Percentiles rank a stretch among this genome's conserved stretches.
Conservation (phyloP, 2,329 filamentous ascomycete species). For the Verticillium tricorpus region DNA sequence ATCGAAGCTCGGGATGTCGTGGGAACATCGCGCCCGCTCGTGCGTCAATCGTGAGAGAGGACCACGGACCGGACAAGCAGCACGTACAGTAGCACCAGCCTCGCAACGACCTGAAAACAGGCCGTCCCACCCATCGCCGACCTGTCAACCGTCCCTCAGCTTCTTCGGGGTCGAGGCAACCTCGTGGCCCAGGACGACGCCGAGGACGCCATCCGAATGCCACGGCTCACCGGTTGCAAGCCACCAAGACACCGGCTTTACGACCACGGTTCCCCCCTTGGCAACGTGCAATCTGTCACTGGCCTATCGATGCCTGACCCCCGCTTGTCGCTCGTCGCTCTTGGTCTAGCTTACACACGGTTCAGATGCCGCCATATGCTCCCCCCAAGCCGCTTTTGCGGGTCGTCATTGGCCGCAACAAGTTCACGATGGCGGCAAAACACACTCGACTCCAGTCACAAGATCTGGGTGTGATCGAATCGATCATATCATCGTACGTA, state of each 20-base stretch:
- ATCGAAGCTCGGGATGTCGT: neutral
- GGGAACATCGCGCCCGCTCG: neutral
- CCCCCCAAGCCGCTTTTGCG: neutral
- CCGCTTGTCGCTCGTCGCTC: neutral
- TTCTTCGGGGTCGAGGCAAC: neutral
- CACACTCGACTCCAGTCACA: neutral
- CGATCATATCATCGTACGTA: neutral
- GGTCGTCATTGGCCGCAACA: neutral
- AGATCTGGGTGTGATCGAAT: neutral
- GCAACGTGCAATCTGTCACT: slow-evolving; percentile 1
- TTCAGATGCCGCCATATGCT: neutral
- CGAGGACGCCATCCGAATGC: neutral
- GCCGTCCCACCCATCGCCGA: neutral
- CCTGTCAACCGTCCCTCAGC: neutral
- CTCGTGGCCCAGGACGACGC: neutral
- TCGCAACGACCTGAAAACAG: neutral
- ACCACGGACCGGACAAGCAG: neutral
- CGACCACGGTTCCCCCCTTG: neutral
- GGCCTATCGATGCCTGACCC: neutral
- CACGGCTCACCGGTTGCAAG: neutral
- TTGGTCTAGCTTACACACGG: neutral
- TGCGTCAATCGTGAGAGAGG: neutral
- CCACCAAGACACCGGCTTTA: neutral
- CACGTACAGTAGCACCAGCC: neutral
- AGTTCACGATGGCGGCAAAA: neutral